Base-by-base conservation (phyloP, 108 stramenopile genomes). In the Cyclotella kingstonii region DNA sequence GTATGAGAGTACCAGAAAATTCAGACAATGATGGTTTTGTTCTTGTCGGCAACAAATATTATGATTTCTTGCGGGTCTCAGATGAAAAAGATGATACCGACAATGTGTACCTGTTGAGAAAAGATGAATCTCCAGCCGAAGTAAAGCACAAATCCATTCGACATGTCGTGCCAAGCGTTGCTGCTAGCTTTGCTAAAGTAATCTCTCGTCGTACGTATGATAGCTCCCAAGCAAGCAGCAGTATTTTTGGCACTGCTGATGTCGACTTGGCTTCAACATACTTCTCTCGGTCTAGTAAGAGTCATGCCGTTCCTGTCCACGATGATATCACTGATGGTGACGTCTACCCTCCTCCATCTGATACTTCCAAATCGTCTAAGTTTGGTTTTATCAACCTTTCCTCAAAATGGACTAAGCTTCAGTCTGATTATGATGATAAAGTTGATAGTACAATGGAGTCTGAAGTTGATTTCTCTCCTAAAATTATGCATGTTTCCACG, bases 41-140 rank as follows among this genome's bases (percentile, higher is more conserved):
- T n/a, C 52, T 48, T 14, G 79, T 70, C 49, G 85, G 85, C 9
- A 79, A 77, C 38, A 77, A 70, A 29, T 87, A 84, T 40, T 87
- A 87, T 44, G 83, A 87, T 76, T 79, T 69, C 5, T 77, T 81
- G 6, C 72, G 76, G 1, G 71, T 43, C 50, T 68, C 80, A 0
- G 66, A 78, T 6, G 74, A 70, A 1, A 31, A 78, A 19, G 60
- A 55, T 17, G 28, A 62, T 23, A 45, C 53, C 14, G 66, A 66
- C 29, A 56, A 60, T 35, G 29, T 38, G 25, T 36, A 42, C 51
- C 29, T 72, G 12, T 38, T 60, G 48, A 26, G 17, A 26, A 56
- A 27, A 41, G 53, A 68, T 4, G 34, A 67, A 33, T n/a, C n/a
- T n/a, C n/a, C n/a, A n/a, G n/a, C n/a, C n/a, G n/a, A n/a, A n/a